Evolutionary conservation across 495 filamentous ascomycete genomes (phyloP), one percentile per base, ranked within the genome.

Genomic region (Terfezia boudieri): DNA sequence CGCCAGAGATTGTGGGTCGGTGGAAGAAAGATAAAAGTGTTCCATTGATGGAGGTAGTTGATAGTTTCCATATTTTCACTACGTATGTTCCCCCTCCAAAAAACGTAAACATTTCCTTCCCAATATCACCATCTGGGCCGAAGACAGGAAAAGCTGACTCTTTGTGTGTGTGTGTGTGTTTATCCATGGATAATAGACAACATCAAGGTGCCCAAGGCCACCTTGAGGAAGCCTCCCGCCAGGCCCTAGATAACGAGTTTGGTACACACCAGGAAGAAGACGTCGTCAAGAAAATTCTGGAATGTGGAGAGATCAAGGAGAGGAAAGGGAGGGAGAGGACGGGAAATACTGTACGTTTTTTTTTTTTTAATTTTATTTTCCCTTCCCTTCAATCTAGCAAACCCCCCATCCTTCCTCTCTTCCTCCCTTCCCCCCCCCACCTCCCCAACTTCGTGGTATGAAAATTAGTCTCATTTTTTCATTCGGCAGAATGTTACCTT

Each of bases 121-220:
- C 26, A 32, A 32, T 7, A 32, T 32, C 26, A 32, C 26, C 26
- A 32, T 2, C 26, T 32, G 26, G 26, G 26, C 26, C 37, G 37
- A 35, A 49, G 2, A 37, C 1, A 36, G 14, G 2, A 9, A 20
- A 23, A 60, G 14, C 16, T 8, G 4, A 16, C 12, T 32, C 1
- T 32, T 32, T 4, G 26, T 20, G 20, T 20, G 20, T 20, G 20
- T 20, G 20, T 20, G 0, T 20, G 20, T 20, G 20, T 20, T 0
- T 20, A 20, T 20, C 20, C 26, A 32, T 32, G 26, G 36, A 41
- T 16, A 11, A 52, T 46, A 50, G 37, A 43, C 9, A 61, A 58
- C 96, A 89, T 65, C 86, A 93, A 59, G 89, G 90, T 58, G 77
- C 77, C 10, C 86, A 94, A 65, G 90, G 89, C 52, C 71, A 79